phyloP scores from a whole-genome alignment of 1,284 basidiomycete species.

The Microstroma glucosiphilum region DNA sequence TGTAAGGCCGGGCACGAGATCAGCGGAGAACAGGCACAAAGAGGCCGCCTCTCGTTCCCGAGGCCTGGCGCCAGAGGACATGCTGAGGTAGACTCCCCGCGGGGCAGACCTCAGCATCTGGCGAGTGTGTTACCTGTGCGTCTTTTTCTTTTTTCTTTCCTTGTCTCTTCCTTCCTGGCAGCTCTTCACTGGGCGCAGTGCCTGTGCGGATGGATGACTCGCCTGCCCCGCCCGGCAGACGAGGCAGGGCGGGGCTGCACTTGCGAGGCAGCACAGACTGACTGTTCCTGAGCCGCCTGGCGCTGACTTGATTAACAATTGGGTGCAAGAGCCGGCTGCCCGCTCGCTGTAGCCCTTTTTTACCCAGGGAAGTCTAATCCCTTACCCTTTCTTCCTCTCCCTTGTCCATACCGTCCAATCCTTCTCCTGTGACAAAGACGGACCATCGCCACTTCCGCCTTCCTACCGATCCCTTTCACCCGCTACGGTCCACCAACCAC shows the following conservation, averaged over 20 bases:
- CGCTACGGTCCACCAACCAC: not conserved
- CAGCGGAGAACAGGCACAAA: too few relatives aligned
- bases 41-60: too few relatives aligned
- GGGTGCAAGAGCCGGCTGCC: not conserved
- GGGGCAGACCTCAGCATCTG: too few relatives aligned
- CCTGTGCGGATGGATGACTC: not conserved
- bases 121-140: not conserved
- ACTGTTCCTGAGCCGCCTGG: too few relatives aligned
- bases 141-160: not conserved
- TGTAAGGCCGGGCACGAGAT: too few relatives aligned
- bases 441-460: not conserved
- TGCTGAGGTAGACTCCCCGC: too few relatives aligned
- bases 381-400: not conserved
- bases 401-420: not conserved
- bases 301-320: slow-evolving; percentile 3
- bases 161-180: too few relatives aligned
- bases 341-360: not conserved
- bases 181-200: not conserved
- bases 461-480: not conserved
- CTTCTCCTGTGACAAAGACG: not conserved
- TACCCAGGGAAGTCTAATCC: not conserved
- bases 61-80: too few relatives aligned
- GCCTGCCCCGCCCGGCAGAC: too few relatives aligned
- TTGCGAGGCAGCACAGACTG: too few relatives aligned
- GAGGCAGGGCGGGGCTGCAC: too few relatives aligned